Evolutionary conservation across 78 protist species (phyloP).

Genomic region (Emiliania huxleyi): DNA sequence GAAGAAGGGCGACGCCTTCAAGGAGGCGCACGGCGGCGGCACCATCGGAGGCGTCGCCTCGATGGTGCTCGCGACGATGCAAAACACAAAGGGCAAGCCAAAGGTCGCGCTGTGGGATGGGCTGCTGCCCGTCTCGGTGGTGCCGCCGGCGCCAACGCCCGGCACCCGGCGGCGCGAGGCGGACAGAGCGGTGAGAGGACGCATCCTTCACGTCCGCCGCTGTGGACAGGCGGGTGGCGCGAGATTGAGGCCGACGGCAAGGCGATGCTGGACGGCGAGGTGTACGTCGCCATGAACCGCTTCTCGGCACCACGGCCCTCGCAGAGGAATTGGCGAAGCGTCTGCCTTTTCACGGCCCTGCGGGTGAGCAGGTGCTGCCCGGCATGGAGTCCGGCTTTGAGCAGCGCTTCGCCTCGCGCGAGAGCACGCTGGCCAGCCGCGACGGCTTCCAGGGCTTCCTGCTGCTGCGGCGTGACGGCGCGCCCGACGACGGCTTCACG

Average conservation of each 20-base stretch:
- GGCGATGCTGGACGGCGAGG: background rate
- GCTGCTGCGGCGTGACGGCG: background rate
- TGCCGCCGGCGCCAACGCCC: background rate
- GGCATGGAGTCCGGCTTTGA: background rate
- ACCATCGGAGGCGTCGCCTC: background rate
- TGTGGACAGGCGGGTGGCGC: too few relatives aligned
- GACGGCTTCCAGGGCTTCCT: background rate
- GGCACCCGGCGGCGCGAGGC: too few relatives aligned
- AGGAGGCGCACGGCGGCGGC: constrained; percentile 23
- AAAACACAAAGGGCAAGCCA: background rate
- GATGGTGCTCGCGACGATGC: background rate
- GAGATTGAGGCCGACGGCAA: background rate
- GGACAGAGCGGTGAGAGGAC: too few relatives aligned
- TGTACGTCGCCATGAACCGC: background rate
- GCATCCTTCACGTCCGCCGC: too few relatives aligned
- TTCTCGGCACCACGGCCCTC: too few relatives aligned
- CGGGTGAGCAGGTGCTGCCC: too few relatives aligned
- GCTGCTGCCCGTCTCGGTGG: background rate
- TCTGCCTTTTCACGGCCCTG: too few relatives aligned
- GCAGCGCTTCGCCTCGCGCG: background rate
- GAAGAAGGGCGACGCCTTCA: constrained; percentile 5
- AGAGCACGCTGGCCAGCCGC: background rate
- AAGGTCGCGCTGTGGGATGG: background rate
- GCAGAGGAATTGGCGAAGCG: too few relatives aligned
- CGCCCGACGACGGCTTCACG: background rate